Conservation (phyloP, 2,329 filamentous ascomycete species). For the Alternaria arborescens region DNA sequence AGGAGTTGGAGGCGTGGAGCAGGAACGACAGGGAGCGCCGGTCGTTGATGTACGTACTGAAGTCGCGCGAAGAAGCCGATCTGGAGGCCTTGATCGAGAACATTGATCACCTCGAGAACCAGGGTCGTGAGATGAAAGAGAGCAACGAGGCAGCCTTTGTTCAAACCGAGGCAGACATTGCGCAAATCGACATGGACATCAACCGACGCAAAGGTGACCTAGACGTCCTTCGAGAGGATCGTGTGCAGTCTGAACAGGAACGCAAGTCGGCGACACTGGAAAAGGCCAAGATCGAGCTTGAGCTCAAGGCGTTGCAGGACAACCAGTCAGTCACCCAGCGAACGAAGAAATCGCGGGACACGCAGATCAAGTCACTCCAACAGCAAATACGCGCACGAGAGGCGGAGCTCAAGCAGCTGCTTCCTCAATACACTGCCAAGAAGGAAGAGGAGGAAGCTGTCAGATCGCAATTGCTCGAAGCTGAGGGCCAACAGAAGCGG, state of each 20-base stretch:
- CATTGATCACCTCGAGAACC: constrained; percentile 82
- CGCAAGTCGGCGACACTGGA: constrained; percentile 80
- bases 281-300: constrained; percentile 85
- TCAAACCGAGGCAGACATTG: constrained; percentile 80
- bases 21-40: constrained; percentile 92
- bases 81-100: constrained; percentile 80
- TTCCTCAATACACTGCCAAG: constrained; percentile 77
- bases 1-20: constrained; percentile 91
- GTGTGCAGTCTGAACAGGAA: constrained; percentile 87
- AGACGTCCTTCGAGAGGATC: constrained; percentile 84
- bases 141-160: constrained; percentile 79
- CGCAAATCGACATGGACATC: constrained; percentile 79
- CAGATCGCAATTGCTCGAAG: constrained; percentile 76
- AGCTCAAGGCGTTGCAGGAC: constrained; percentile 82
- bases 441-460: constrained; percentile 76
- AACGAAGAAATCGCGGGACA: constrained; percentile 73
- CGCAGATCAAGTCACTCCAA: constrained; percentile 76
- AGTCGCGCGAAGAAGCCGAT: constrained; percentile 85
- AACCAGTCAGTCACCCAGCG: constrained; percentile 81
- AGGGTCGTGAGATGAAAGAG: constrained; percentile 84
- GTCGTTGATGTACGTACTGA: constrained; percentile 93
- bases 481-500: constrained; percentile 77
- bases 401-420: constrained; percentile 74
- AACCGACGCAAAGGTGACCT: constrained; percentile 81
- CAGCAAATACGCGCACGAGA: constrained; percentile 79